Base-by-base conservation (phyloP, 2,329 filamentous ascomycete genomes). In the Phialophora macrospora region DNA sequence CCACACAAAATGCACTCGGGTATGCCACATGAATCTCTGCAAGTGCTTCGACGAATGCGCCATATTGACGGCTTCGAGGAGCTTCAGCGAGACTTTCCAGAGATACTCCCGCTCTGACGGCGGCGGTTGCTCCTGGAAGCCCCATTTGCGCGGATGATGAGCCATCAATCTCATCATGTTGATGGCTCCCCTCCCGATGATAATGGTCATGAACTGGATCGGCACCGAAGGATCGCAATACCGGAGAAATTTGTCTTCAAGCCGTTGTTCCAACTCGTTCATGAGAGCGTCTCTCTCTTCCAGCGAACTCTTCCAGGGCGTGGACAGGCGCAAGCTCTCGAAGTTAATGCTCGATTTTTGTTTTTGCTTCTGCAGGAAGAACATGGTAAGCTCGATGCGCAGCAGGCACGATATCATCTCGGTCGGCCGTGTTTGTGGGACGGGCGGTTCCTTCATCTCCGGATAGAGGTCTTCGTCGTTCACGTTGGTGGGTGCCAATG, bases 371-470 rank as follows among this genome's bases (percentile, higher is more conserved):
- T 71, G 63, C 59, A 63, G 63, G 84, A 80, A 12, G 81, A 75
- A 60, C 88, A 87, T 1, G 82, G 85, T 9, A 83, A 84, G 67
- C 88, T 86, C 52, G 83, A 85, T 1, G 84, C 87, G 72, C 87
- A 85, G 65, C 87, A 85, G 72, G 88, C 87, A 4, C 83, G 85
- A 3, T 85, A 82, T 68, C 87, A 79, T 11, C 49, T 88, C 85
- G 0, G 85, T 86, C 34, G 78, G 79, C 82, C 80, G 71, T 89
- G 58, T 60, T 22, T 80, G 80, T 22, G 82, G 77, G 17, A 73
- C 68, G 0, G 86, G 85, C 1, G 76, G 67, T 60, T 83, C 81
- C 2, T 75, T 79, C 71, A 80, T 82, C 3, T 81, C 80, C 1
- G 82, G 82, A 5, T 76, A 73, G 26, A 85, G 75, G 66, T 85